Conservation (phyloP, 2,329 filamentous ascomycete species). For the Hymenoscyphus salicellus region DNA sequence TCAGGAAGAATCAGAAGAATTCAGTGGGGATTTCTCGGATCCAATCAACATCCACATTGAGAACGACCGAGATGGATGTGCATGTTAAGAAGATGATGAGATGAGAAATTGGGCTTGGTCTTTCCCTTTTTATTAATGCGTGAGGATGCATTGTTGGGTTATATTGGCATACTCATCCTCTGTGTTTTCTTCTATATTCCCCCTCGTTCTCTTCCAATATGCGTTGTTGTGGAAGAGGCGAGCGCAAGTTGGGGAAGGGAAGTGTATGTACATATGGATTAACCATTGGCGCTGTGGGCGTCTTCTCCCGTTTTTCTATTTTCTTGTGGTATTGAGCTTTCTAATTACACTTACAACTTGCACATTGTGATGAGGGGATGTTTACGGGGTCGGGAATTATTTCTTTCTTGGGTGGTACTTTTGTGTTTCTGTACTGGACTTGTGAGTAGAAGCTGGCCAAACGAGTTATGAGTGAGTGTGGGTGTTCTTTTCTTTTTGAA, state of each 20-base stretch:
- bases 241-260: conserved; percentile 7
- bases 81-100: conserved; percentile 60
- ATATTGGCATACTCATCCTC: conserved; percentile 6
- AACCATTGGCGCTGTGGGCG: conserved; percentile 33
- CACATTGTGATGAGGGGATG: not conserved
- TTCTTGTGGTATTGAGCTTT: not conserved
- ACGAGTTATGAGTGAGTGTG: too few species aligned
- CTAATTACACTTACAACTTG: not conserved
- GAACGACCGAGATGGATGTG: conserved; percentile 86
- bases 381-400: not conserved
- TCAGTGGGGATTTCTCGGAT: conserved; percentile 94
- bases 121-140: conserved; percentile 8
- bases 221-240: conserved; percentile 3
- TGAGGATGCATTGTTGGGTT: conserved; percentile 15
- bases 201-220: not conserved
- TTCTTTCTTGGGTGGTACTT: not conserved
- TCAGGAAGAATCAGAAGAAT: conserved; percentile 97
- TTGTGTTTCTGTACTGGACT: not conserved
- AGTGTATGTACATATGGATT: conserved; percentile 33
- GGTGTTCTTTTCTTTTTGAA: too few species aligned
- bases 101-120: conserved; percentile 2
- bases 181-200: not conserved
- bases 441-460: too few species aligned
- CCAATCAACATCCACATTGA: conserved; percentile 98
- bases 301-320: conserved; percentile 13